Conservation (phyloP, 805 yeast species). For the Candida sphagnicola region DNA sequence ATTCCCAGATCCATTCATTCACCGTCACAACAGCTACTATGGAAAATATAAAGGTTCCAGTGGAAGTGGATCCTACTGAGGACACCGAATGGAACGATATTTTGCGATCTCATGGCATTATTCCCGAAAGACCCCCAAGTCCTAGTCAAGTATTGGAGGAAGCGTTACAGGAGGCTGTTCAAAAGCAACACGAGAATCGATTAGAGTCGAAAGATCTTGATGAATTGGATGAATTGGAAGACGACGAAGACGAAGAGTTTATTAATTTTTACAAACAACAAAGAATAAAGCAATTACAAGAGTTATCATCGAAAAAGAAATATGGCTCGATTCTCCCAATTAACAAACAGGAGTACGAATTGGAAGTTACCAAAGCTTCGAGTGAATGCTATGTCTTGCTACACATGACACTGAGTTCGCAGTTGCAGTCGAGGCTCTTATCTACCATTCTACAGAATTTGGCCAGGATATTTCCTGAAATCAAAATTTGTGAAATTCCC, state of each 20-base stretch:
- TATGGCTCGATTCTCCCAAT: conserved; percentile 79
- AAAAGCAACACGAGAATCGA: conserved; percentile 76
- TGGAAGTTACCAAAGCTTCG: conserved; percentile 82
- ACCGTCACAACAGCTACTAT: conserved; percentile 5
- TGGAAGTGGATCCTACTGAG: conserved; percentile 90
- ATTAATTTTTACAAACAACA: conserved; percentile 71
- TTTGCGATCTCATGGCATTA: conserved; percentile 81
- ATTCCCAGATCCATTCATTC: too few species aligned
- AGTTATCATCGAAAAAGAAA: conserved; percentile 50
- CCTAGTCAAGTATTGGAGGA: conserved; percentile 85
- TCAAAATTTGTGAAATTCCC: conserved; percentile 91
- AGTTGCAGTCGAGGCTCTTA: conserved; percentile 70
- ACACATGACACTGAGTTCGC: conserved; percentile 68
- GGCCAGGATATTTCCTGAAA: conserved; percentile 70
- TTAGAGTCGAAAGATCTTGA: conserved; percentile 72
- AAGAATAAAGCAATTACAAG: conserved; percentile 69
- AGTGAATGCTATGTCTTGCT: conserved; percentile 62
- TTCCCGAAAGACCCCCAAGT: conserved; percentile 87
- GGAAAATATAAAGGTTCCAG: conserved; percentile 52
- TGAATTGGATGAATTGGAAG: conserved; percentile 85
- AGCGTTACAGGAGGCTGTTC: conserved; percentile 79
- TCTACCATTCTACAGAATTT: conserved; percentile 50
- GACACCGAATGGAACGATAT: conserved; percentile 99
- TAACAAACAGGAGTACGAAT: conserved; percentile 81
- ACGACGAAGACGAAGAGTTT: conserved; percentile 91